These are phyloP conservation scores for Coemansia sp. DNA, from an alignment of 192 early-diverging fungal species.

Conservation along the genomic window DNA sequence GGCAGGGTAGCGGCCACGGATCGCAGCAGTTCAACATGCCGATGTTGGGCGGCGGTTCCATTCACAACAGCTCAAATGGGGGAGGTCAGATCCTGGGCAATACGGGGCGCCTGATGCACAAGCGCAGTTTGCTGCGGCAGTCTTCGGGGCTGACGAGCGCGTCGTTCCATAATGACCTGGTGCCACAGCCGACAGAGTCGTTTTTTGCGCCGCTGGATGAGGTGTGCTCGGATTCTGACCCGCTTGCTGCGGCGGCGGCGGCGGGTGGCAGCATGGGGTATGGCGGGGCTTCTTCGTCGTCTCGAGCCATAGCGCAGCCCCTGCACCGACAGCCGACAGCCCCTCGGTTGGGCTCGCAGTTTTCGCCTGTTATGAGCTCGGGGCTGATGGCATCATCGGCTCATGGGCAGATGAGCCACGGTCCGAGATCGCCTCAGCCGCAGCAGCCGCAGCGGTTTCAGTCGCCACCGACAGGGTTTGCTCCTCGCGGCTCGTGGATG, in stretches of 20 bases:
- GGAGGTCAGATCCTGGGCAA: conserved; percentile 7
- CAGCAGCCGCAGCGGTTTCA: conserved; percentile 13
- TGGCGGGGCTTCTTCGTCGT: background rate
- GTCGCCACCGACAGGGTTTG: background rate
- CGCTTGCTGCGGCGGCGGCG: background rate
- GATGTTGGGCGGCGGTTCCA: background rate
- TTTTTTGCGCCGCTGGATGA: conserved; percentile 57
- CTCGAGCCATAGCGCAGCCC: conserved; percentile 9
- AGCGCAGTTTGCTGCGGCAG: conserved; percentile 45
- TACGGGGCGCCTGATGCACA: conserved; percentile 39
- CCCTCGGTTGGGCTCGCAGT: conserved; percentile 33
- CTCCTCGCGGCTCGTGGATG: background rate
- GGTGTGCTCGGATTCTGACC: conserved; percentile 43
- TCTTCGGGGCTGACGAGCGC: conserved; percentile 44
- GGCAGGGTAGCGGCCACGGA: background rate
- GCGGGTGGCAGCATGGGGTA: background rate
- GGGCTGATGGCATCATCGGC: background rate
- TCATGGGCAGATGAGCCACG: background rate
- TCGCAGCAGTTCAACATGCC: conserved; percentile 1
- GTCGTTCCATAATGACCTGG: conserved; percentile 53
- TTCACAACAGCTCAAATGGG: background rate
- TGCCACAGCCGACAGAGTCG: conserved; percentile 50
- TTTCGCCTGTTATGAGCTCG: conserved; percentile 31
- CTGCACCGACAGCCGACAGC: conserved; percentile 8
- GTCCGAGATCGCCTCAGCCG: background rate